These are phyloP conservation scores for Claviceps cyperi DNA, from an alignment of 2,329 filamentous ascomycete genomes.

Conservation along the genomic window DNA sequence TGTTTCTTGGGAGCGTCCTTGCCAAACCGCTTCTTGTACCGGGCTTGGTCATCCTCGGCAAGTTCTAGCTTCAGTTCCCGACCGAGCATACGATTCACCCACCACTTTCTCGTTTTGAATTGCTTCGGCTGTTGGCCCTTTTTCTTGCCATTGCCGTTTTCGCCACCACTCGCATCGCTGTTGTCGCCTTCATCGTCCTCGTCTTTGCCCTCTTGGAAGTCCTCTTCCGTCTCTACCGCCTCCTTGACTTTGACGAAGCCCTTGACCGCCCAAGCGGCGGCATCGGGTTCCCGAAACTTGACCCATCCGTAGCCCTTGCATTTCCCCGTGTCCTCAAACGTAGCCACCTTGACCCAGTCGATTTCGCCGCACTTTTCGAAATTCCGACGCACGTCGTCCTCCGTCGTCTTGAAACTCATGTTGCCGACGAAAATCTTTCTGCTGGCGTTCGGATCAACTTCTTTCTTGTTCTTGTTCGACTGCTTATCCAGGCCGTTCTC, in stretches of 20 bases:
- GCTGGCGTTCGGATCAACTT: slow-evolving; percentile 40
- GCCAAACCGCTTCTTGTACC: slow-evolving; percentile 90
- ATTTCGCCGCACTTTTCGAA: slow-evolving; percentile 78
- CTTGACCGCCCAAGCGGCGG: slow-evolving; percentile 54
- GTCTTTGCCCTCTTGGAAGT: slow-evolving; percentile 39
- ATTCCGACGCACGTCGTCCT: slow-evolving; percentile 66
- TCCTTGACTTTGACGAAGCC: slow-evolving; percentile 65
- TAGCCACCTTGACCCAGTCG: slow-evolving; percentile 73
- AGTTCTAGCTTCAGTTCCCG: slow-evolving; percentile 78
- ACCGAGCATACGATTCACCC: slow-evolving; percentile 72
- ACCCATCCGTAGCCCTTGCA: slow-evolving; percentile 98
- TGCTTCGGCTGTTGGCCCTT: slow-evolving; percentile 27
- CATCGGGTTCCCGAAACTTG: slow-evolving; percentile 66
- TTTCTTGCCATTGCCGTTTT: slow-evolving; percentile 16
- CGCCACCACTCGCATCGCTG: slow-evolving; percentile 13
- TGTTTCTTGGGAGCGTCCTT: slow-evolving; percentile 43
- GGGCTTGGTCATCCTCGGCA: slow-evolving; percentile 74
- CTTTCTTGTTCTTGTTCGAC: slow-evolving; percentile 22
- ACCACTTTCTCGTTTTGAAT: slow-evolving; percentile 56
- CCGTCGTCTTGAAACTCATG: slow-evolving; percentile 65
- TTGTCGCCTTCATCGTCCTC: slow-evolving; percentile 30
- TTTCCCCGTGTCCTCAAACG: slow-evolving; percentile 92
- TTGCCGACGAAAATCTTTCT: slow-evolving; percentile 88
- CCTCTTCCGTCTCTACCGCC: slow-evolving; percentile 46
- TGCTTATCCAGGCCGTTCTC: slow-evolving; percentile 16